These are phyloP conservation scores for Chaetomium globosum DNA, from an alignment of 2,329 filamentous ascomycete species.

Conservation along the genomic window DNA sequence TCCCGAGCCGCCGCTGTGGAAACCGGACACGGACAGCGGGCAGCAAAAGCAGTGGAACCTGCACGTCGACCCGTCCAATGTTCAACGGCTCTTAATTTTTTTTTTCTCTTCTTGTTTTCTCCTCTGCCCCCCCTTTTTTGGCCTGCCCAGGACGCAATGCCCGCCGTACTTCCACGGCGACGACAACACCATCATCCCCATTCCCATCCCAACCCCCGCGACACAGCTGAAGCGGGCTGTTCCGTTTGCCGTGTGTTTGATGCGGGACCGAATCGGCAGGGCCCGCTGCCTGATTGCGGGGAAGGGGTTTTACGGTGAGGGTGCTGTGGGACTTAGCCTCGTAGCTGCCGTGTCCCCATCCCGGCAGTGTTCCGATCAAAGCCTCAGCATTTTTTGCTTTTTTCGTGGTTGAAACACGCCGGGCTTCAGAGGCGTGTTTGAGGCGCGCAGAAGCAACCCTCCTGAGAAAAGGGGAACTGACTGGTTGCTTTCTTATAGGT, in stretches of 20 bases:
- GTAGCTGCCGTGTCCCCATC: neutral
- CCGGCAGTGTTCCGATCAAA: neutral
- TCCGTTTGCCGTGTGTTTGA: conserved; percentile 3
- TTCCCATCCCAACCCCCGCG: neutral
- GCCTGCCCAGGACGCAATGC: neutral
- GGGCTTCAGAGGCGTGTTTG: too few species aligned
- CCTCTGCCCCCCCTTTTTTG: neutral
- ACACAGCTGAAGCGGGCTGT: neutral
- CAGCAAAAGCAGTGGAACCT: neutral
- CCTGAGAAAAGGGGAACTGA: neutral
- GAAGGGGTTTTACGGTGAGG: neutral
- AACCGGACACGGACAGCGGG: neutral
- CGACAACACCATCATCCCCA: neutral
- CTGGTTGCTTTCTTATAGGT: neutral
- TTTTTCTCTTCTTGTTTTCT: neutral
- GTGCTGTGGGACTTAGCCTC: too few species aligned
- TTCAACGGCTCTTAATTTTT: neutral
- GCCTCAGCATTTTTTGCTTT: neutral
- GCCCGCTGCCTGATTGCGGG: conserved; percentile 22
- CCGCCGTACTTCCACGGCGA: neutral
- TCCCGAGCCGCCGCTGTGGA: neutral
- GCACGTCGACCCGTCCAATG: conserved; percentile 1
- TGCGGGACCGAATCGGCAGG: conserved; percentile 21
- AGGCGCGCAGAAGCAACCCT: neutral
- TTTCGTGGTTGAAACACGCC: conserved; percentile 1